Evolutionary conservation across 2,329 filamentous ascomycete species (phyloP), one percentile per base, ranked within the genome.

Genomic region (Botryotinia convoluta): DNA sequence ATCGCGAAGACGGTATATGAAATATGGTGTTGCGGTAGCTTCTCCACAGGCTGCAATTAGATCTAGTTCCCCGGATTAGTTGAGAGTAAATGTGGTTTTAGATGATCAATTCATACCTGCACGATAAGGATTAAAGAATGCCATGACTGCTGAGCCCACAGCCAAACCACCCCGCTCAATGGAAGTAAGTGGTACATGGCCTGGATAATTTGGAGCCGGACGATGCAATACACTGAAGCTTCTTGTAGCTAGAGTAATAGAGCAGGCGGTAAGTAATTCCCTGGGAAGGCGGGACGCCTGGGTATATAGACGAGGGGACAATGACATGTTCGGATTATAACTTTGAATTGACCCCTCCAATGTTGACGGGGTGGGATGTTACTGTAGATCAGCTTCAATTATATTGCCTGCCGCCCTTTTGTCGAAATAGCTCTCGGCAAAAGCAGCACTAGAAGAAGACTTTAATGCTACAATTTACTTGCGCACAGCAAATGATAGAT

Each of bases 11-110:
- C 93, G 93, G 83, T 93, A 90, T 83, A 98, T 95, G 85, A 98
- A 98, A 87, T 94, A 97, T 20, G 96, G 96, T 16, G 95, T 94
- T 35, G 95, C 94, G 4, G 96, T 98, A 42, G 95, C 91, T 86
- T 99, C 96, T 80, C 95, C 95, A n/a, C 97, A 89, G 48, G 94
- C 89, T 48, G 96, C 96, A 78, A 99, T 97, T 77, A 99, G 90
- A 84, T 99, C 96, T 93, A 79, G 0, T 32, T 29, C 14, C 18
- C 63, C 45, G 18, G 6, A n/a, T 44, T 35, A 77, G 68, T 72
- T 51, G 54, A 48, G 48, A 39, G 32, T 54, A 48, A n/a, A 60
- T 14, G 10, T 1, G n/a, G 39, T 12, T 54, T 32, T n/a, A 39
- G n/a, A 62, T 44, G 20, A 61, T 42, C n/a, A 29, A 44, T 57